These are phyloP conservation scores for Juglanconis sp. DNA, from an alignment of 2,329 filamentous ascomycete genomes.

Conservation along the genomic window DNA sequence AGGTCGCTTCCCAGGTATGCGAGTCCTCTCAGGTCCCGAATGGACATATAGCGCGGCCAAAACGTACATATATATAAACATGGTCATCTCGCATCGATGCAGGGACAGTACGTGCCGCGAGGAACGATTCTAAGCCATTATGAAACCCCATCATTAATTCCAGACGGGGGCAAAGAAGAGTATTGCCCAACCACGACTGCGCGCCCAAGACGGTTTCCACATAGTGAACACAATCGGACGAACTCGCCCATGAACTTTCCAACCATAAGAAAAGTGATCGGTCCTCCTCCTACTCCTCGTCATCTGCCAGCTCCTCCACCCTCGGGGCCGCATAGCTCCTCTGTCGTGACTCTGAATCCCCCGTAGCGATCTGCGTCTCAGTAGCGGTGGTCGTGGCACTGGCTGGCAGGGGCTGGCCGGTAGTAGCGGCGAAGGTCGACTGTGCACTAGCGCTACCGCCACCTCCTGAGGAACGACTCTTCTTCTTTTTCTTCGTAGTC, in stretches of 20 bases:
- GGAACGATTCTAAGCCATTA: not conserved
- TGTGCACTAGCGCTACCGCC: constrained; percentile 34
- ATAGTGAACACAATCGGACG: not conserved
- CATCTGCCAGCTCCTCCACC: constrained; percentile 34
- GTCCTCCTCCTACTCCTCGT: constrained; percentile 23
- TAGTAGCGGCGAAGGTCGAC: constrained; percentile 47
- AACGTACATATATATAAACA: not conserved
- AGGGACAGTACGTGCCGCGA: not conserved
- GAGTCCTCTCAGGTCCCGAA: not conserved
- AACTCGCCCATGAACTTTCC: not conserved
- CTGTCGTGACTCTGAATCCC: constrained; percentile 33
- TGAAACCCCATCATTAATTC: not conserved
- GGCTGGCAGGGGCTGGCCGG: constrained; percentile 50
- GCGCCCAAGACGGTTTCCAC: not conserved
- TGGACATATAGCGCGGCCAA: not conserved
- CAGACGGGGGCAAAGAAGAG: not conserved
- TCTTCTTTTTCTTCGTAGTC: constrained; percentile 51
- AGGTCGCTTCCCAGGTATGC: too few species aligned
- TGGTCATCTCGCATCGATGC: not conserved
- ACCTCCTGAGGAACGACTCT: constrained; percentile 27
- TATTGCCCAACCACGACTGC: not conserved
- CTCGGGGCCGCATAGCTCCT: constrained; percentile 42
- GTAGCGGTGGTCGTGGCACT: constrained; percentile 56
- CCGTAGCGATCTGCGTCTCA: constrained; percentile 49
- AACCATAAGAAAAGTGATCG: too few species aligned